Conservation (phyloP, 2,329 filamentous ascomycete species). For the Colletotrichum cereale region DNA sequence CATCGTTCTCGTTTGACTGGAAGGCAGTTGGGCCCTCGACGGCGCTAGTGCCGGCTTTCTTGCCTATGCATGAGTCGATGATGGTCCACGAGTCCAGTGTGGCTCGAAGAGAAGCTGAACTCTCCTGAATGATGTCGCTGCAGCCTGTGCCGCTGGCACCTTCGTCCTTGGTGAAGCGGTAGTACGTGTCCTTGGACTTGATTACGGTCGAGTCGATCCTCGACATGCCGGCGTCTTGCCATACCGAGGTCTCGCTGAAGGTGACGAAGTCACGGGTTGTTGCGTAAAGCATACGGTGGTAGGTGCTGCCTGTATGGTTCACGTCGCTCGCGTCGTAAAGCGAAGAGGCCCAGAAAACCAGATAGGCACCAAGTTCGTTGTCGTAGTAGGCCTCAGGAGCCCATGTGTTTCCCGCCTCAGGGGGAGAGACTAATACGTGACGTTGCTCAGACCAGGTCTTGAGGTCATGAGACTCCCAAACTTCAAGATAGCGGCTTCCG, state of each 20-base stretch:
- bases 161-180: slow-evolving; percentile 69
- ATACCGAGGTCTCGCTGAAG: slow-evolving; percentile 60
- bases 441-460: slow-evolving; percentile 64
- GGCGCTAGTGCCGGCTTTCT: slow-evolving; percentile 59
- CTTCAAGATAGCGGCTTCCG: slow-evolving; percentile 63
- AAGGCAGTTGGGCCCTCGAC: slow-evolving; percentile 67
- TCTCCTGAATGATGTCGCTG: slow-evolving; percentile 66
- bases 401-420: slow-evolving; percentile 66
- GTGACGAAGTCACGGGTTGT: slow-evolving; percentile 64
- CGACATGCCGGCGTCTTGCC: slow-evolving; percentile 64
- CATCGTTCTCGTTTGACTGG: slow-evolving; percentile 62
- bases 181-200: slow-evolving; percentile 55
- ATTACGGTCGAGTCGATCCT: slow-evolving; percentile 67
- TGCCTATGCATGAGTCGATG: slow-evolving; percentile 62
- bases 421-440: slow-evolving; percentile 61
- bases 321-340: slow-evolving; percentile 57
- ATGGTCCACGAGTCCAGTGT: slow-evolving; percentile 57
- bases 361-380: slow-evolving; percentile 54
- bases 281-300: slow-evolving; percentile 66
- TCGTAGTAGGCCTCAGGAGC: slow-evolving; percentile 66
- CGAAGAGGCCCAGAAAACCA: slow-evolving; percentile 60
- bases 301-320: slow-evolving; percentile 56
- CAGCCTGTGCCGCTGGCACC: slow-evolving; percentile 62
- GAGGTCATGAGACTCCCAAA: slow-evolving; percentile 66
- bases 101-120: slow-evolving; percentile 56